Percentiles rank a stretch among this genome's conserved stretches.
These are phyloP conservation scores for Chaetomiaceae sp. DNA, from an alignment of 2,329 filamentous ascomycete genomes.

Conservation along the genomic window DNA sequence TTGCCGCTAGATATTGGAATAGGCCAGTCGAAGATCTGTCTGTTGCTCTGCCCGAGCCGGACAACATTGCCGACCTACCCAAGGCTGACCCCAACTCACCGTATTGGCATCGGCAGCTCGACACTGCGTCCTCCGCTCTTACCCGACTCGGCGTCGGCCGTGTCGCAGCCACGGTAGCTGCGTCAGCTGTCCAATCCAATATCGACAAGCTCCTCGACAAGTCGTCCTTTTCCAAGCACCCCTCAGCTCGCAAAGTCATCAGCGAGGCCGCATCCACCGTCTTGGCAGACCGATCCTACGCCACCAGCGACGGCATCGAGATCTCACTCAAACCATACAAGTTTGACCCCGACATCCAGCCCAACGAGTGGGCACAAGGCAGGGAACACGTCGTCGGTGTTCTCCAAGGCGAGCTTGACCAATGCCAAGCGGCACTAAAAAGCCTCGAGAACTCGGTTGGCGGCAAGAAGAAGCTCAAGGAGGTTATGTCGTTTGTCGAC, in stretches of 20 bases:
- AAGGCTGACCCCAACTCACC: conserved; percentile 80
- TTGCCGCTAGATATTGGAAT: conserved; percentile 96
- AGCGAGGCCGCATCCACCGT: conserved; percentile 85
- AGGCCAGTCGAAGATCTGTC: conserved; percentile 84
- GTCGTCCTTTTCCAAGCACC: conserved; percentile 84
- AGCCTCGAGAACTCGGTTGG: conserved; percentile 73
- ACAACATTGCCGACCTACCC: conserved; percentile 72
- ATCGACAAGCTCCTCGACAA: conserved; percentile 72
- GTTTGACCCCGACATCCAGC: conserved; percentile 92
- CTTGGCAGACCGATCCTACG: conserved; percentile 90
- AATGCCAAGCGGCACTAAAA: conserved; percentile 75
- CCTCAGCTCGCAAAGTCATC: conserved; percentile 90
- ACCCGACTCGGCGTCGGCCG: conserved; percentile 93
- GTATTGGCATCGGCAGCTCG: conserved; percentile 92
- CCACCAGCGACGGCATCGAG: conserved; percentile 95
- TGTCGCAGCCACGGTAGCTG: conserved; percentile 85
- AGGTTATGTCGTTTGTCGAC: conserved; percentile 89
- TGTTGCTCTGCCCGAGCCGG: conserved; percentile 59
- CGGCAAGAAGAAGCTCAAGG: conserved; percentile 76
- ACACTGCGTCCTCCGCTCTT: conserved; percentile 82
- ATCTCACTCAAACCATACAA: conserved; percentile 99
- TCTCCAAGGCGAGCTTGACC: conserved; percentile 80
- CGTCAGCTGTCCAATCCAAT: conserved; percentile 78
- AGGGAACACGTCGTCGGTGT: conserved; percentile 76
- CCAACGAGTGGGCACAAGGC: conserved; percentile 80